Conservation (phyloP, 2,329 filamentous ascomycete genomes). For the Juglanconis juglandina region DNA sequence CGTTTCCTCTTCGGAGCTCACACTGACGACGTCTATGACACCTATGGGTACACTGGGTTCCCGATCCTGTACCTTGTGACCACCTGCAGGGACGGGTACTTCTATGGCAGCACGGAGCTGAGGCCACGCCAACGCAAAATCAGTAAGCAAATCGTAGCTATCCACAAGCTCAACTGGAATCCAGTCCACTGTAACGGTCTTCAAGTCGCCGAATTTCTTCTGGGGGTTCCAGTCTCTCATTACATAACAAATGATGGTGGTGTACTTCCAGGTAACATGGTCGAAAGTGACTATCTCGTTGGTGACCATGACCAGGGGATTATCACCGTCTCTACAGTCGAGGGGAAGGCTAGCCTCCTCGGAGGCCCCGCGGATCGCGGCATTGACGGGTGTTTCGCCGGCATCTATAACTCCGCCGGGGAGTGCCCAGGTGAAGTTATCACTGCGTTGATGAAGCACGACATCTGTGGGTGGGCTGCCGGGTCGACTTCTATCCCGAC, state of each 20-base stretch:
- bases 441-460: neutral
- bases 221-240: neutral
- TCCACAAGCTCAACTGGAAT: neutral
- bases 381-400: neutral
- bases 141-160: neutral
- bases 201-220: neutral
- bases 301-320: neutral
- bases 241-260: neutral
- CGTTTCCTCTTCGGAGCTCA: too few species aligned
- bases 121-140: conserved; percentile 3
- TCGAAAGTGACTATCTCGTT: neutral
- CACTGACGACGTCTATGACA: too few species aligned
- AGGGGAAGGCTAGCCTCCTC: neutral
- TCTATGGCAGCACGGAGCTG: neutral
- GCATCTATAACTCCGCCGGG: conserved; percentile 3
- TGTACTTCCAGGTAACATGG: conserved; percentile 6
- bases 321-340: neutral
- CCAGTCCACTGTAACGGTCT: conserved; percentile 5
- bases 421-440: neutral
- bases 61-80: too few species aligned
- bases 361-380: neutral
- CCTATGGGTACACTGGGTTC: too few species aligned
- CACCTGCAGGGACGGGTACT: neutral
- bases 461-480: neutral
- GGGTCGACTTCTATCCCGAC: neutral